Conservation (phyloP, 192 early-diverging fungal species). For the Backusella sp. region DNA sequence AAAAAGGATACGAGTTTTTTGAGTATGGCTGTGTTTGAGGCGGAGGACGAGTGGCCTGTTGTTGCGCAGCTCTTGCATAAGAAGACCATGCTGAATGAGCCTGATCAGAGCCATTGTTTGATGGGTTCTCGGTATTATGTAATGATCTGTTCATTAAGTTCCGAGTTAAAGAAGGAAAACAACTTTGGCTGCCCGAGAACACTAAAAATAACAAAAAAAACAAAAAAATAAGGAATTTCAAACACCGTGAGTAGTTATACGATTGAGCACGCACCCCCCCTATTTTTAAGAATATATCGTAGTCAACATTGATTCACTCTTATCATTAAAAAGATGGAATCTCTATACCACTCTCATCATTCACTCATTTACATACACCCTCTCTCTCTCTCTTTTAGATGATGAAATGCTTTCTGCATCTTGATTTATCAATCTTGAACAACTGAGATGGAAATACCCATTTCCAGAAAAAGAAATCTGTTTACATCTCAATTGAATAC, state of each 20-base stretch:
- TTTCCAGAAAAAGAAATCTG: too few species aligned
- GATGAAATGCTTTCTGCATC: too few species aligned
- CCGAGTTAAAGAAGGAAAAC: conserved; percentile 9
- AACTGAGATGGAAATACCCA: too few species aligned
- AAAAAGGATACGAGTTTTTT: background rate
- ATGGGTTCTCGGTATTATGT: conserved; percentile 13
- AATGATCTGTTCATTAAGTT: conserved; percentile 14
- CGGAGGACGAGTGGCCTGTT: background rate
- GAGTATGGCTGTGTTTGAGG: background rate
- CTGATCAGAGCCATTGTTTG: conserved; percentile 1
- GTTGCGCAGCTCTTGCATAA: conserved; percentile 2
- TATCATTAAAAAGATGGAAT: too few species aligned
- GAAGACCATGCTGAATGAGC: conserved; percentile 12
- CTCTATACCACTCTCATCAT: too few species aligned
- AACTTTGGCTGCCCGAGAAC: background rate
- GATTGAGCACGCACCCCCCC: background rate
- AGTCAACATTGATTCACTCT: too few species aligned
- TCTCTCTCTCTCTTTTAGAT: too few species aligned
- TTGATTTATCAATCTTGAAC: too few species aligned
- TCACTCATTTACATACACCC: too few species aligned
- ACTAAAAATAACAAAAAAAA: background rate
- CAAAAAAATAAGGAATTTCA: background rate
- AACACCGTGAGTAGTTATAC: background rate
- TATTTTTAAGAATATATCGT: too few species aligned
- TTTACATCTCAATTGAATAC: too few species aligned